These are phyloP conservation scores for Zarea fungicola DNA, from an alignment of 2,329 filamentous ascomycete genomes.

Conservation along the genomic window DNA sequence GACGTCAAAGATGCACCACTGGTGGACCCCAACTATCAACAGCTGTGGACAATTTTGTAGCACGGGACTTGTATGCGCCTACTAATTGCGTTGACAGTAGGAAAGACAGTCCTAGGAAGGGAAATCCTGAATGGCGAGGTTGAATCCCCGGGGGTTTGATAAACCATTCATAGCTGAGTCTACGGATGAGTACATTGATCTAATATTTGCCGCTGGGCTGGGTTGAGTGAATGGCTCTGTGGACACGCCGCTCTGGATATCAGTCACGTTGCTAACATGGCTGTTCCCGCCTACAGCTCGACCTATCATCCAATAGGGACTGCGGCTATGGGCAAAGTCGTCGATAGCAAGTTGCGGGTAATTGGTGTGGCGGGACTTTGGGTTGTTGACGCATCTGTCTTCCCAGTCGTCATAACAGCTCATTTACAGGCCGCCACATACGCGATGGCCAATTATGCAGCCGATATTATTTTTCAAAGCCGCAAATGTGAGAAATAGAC, in stretches of 20 bases:
- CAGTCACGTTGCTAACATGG: background rate
- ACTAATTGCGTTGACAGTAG: conserved; percentile 19
- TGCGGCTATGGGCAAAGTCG: conserved; percentile 37
- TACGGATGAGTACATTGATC: conserved; percentile 26
- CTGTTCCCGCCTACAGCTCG: conserved; percentile 15
- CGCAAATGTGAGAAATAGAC: background rate
- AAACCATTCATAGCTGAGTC: conserved; percentile 18
- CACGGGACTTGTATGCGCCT: conserved; percentile 22
- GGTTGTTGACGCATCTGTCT: conserved; percentile 34
- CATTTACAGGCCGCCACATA: conserved; percentile 48
- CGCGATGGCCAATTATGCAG: conserved; percentile 54
- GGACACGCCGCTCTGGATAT: too few relatives aligned
- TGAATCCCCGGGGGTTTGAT: conserved; percentile 16
- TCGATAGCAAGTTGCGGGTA: conserved; percentile 35
- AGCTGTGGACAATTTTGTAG: conserved; percentile 25
- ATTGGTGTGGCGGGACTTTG: conserved; percentile 33
- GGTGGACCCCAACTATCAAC: conserved; percentile 29
- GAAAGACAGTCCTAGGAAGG: conserved; percentile 16
- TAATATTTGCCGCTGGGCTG: conserved; percentile 17
- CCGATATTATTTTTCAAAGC: conserved; percentile 41
- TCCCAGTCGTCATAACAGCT: conserved; percentile 25
- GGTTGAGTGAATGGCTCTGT: conserved; percentile 1
- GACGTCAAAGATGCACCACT: conserved; percentile 18
- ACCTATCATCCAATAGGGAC: conserved; percentile 26
- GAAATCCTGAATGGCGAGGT: conserved; percentile 21